phyloP scores from a whole-genome alignment of 305 asterid genomes.

The Rubia balearica region DNA sequence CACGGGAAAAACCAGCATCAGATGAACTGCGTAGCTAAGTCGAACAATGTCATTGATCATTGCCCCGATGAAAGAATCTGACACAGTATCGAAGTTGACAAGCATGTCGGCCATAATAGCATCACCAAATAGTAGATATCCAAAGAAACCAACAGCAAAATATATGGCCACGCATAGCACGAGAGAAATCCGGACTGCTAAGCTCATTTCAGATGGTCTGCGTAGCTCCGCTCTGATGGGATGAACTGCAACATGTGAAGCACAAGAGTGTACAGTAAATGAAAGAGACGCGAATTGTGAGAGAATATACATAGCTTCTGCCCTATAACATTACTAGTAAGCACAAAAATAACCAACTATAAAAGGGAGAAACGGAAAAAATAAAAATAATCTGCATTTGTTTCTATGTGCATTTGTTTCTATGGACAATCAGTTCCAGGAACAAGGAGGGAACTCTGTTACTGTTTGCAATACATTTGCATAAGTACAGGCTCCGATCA shows the following conservation, averaged over 20 bases:
- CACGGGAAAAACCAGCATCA: constrained; percentile 95
- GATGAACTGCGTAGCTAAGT: constrained; percentile 83
- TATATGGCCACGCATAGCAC: constrained; percentile 60
- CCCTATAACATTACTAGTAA: not conserved
- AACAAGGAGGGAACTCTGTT: not conserved
- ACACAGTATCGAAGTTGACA: constrained; percentile 64
- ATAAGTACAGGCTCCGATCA: not conserved
- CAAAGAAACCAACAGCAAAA: constrained; percentile 84
- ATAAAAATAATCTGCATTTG: not conserved
- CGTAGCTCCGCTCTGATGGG: constrained; percentile 92
- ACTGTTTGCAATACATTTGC: not conserved
- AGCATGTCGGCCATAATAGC: constrained; percentile 92
- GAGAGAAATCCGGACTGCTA: constrained; percentile 67
- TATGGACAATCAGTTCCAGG: not conserved
- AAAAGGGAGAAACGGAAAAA: not conserved
- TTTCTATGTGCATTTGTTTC: not conserved
- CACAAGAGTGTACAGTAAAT: not conserved
- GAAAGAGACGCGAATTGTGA: not conserved
- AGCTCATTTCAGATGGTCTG: constrained; percentile 87
- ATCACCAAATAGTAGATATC: constrained; percentile 87
- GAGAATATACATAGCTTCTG: not conserved
- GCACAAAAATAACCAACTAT: not conserved
- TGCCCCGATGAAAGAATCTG: constrained; percentile 41
- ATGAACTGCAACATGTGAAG: constrained; percentile 55
- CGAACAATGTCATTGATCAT: constrained; percentile 57